These are phyloP conservation scores for Nicotiana rustica DNA, from an alignment of 305 asterid species.

Conservation along the genomic window DNA sequence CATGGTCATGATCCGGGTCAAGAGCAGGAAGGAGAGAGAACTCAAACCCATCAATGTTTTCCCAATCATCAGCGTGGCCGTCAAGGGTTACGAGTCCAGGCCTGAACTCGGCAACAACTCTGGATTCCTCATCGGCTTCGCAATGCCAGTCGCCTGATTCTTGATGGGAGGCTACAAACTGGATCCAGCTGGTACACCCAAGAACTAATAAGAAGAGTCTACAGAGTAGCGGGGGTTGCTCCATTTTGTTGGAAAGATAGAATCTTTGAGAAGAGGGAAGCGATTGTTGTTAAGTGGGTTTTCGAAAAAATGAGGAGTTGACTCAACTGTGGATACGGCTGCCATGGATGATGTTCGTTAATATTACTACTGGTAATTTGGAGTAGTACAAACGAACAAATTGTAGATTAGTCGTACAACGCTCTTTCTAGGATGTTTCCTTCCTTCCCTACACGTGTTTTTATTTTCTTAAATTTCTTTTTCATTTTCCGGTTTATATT, in stretches of 20 bases:
- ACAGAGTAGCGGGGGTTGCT: slow-evolving; percentile 29
- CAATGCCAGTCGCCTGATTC: slow-evolving; percentile 90
- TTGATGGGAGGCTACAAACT: slow-evolving; percentile 60
- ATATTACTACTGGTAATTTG: not conserved
- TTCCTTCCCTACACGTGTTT: not conserved
- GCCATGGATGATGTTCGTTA: slow-evolving; percentile 27
- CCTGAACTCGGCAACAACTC: slow-evolving; percentile 64
- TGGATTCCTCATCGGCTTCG: slow-evolving; percentile 68
- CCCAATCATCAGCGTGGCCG: slow-evolving; percentile 83
- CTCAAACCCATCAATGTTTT: slow-evolving; percentile 71
- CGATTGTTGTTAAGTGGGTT: not conserved
- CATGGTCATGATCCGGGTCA: slow-evolving; percentile 84
- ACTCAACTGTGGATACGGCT: slow-evolving; percentile 4
- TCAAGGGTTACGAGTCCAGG: slow-evolving; percentile 86
- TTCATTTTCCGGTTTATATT: not conserved
- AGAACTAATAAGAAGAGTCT: slow-evolving; percentile 27
- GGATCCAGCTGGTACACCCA: slow-evolving; percentile 35
- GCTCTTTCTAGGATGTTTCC: slow-evolving; percentile 28
- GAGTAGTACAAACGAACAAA: slow-evolving; percentile 11
- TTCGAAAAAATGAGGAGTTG: slow-evolving; percentile 8
- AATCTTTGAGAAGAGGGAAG: not conserved
- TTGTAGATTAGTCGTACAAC: slow-evolving; percentile 15
- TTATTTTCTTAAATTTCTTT: not conserved
- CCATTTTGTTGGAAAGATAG: slow-evolving; percentile 38
- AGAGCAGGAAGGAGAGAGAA: slow-evolving; percentile 86